Evolutionary conservation across 2,329 filamentous ascomycete species (phyloP).

Genomic region (Kalmusia sp.): DNA sequence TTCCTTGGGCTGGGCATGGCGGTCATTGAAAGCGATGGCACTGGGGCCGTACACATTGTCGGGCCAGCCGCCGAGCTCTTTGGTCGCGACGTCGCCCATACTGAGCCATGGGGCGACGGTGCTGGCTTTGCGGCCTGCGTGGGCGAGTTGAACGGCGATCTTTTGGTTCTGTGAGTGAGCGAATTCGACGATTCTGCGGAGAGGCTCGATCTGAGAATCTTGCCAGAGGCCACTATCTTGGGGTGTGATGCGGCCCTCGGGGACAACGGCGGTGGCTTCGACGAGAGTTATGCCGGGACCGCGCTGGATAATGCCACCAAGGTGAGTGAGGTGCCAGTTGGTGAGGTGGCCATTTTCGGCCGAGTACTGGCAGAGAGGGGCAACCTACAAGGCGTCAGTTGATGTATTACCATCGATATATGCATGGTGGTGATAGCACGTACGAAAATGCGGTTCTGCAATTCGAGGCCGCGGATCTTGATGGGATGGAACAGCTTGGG

Average conservation of each 20-base stretch:
- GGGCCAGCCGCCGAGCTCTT: slow-evolving; percentile 62
- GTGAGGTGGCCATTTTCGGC: slow-evolving; percentile 75
- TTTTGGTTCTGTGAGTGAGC: slow-evolving; percentile 79
- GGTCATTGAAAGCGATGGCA: slow-evolving; percentile 67
- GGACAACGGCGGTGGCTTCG: slow-evolving; percentile 78
- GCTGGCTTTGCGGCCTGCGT: slow-evolving; percentile 73
- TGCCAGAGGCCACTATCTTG: slow-evolving; percentile 83
- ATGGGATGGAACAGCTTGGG: slow-evolving; percentile 67
- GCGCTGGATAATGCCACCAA: slow-evolving; percentile 78
- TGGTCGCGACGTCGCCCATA: slow-evolving; percentile 60
- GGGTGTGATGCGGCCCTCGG: slow-evolving; percentile 83
- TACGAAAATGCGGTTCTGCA: slow-evolving; percentile 72
- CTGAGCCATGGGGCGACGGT: slow-evolving; percentile 70
- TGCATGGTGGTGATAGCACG: slow-evolving; percentile 23
- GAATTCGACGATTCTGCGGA: slow-evolving; percentile 77
- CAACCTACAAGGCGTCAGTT: slow-evolving; percentile 48
- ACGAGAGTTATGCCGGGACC: slow-evolving; percentile 77
- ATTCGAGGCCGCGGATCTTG: slow-evolving; percentile 63
- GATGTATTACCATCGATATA: neutral
- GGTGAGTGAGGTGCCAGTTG: slow-evolving; percentile 81
- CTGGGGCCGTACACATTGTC: slow-evolving; percentile 64
- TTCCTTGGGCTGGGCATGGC: slow-evolving; percentile 68
- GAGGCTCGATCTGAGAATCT: slow-evolving; percentile 78
- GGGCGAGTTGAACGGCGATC: slow-evolving; percentile 80
- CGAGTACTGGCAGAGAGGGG: slow-evolving; percentile 72